Base-by-base conservation (phyloP, 1,139 yeast species). In the Zygoascus hellenicus region DNA sequence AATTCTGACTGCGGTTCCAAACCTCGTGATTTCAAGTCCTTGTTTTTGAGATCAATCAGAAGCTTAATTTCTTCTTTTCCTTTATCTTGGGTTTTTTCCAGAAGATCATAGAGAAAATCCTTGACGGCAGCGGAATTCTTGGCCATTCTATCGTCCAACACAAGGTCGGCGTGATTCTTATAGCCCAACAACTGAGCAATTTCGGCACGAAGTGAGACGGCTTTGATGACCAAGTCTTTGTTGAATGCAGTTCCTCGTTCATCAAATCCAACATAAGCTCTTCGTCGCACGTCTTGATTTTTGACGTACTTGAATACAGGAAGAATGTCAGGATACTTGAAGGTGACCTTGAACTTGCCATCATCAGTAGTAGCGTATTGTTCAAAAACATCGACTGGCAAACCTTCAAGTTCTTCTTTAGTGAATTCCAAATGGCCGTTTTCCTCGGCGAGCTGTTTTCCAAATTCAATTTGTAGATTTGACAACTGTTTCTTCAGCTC, bases 91-190 rank as follows among this genome's bases (percentile, higher is more conserved):
- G 85, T 69, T 60, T 81, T 83, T 4, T 60, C 55, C 51, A 72
- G 74, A 59, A 87, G 72, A 59, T 84, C 90, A 22, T 70, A 61
- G 55, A 87, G 72, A 59, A 87, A 87, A 29, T 65, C 61, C 57
- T 74, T 59, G 9, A 85, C 95, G 28, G 71, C 76, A 32, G 71
- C 70, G 37, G 82, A 77, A 31, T 69, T 73, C 60, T 84, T 82
- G 40, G 95, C 95, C 90, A 86, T 83, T 61, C 88, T 76, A 46
- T 80, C 84, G 54, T 84, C 92, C 53, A 87, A 71, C 17, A 80
- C 76, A 58, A 75, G 84, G 48, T 81, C 83, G 1, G 94, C 78
- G 63, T 75, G 87, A 48, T 76, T 77, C 22, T 74, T 65, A 65
- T 83, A 86, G 9, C 88, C 94, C 58, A 85, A 70, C 14, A 77